phyloP scores from a whole-genome alignment of 2,329 filamentous ascomycete genomes.

The Emergomyces pasteurianus region DNA sequence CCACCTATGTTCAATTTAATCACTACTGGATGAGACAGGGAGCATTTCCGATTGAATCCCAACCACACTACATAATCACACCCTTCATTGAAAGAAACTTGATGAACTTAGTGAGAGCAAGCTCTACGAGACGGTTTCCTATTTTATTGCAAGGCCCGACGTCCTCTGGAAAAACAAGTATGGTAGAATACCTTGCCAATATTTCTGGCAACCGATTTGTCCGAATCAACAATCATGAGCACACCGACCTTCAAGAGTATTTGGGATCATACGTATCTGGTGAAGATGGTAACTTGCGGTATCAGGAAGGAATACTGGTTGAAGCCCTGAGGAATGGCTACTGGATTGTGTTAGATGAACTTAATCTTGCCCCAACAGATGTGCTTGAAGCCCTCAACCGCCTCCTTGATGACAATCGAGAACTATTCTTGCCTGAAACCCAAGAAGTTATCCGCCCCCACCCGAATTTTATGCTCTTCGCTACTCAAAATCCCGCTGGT shows the following conservation, averaged over 20 bases:
- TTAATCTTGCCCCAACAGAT: constrained; percentile 94
- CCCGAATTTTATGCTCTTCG: constrained; percentile 93
- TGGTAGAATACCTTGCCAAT: constrained; percentile 98
- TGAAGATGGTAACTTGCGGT: constrained; percentile 69
- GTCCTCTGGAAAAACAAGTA: constrained; percentile 95
- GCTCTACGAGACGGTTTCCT: constrained; percentile 82
- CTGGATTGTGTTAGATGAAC: constrained; percentile 96
- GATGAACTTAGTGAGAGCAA: constrained; percentile 84
- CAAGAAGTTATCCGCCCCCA: constrained; percentile 89
- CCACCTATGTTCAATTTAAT: constrained; percentile 68
- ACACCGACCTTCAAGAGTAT: constrained; percentile 96
- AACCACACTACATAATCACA: constrained; percentile 90
- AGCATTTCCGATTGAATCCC: constrained; percentile 50
- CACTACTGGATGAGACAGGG: constrained; percentile 89
- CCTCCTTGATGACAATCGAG: constrained; percentile 88
- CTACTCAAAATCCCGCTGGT: constrained; percentile 92
- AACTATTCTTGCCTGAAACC: constrained; percentile 90
- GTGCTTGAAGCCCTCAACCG: constrained; percentile 93
- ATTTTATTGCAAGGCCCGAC: constrained; percentile 94
- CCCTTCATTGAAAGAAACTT: constrained; percentile 91
- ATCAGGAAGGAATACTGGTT: constrained; percentile 88
- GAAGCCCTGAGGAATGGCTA: constrained; percentile 85
- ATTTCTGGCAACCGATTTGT: constrained; percentile 95
- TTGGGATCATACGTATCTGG: constrained; percentile 87
- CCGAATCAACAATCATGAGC: constrained; percentile 98